Evolutionary conservation across 352 stramenopile genomes (phyloP).

Genomic region (Lagenidium giganteum): DNA sequence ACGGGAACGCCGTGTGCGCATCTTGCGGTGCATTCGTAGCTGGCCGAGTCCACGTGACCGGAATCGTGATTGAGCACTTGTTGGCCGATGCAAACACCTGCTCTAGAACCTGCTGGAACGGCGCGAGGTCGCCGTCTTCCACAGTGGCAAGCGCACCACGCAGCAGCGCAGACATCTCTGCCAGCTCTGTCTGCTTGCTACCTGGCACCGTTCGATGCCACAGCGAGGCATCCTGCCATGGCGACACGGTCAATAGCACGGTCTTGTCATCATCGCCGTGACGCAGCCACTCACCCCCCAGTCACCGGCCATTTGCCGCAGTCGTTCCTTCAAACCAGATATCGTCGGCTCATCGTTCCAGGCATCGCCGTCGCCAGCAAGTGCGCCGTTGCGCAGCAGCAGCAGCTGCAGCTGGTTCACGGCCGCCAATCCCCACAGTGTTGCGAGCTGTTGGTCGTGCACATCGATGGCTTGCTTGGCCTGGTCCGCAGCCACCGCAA

Average conservation of each 20-base stretch:
- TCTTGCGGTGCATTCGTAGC: background rate
- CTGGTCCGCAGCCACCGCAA: slow-evolving; percentile 8
- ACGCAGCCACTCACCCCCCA: slow-evolving; percentile 18
- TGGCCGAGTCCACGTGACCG: slow-evolving; percentile 36
- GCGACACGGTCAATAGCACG: slow-evolving; percentile 8
- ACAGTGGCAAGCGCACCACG: slow-evolving; percentile 28
- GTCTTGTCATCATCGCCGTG: background rate
- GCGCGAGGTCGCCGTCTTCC: slow-evolving; percentile 21
- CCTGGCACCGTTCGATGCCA: background rate
- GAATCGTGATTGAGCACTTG: slow-evolving; percentile 28
- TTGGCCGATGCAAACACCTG: slow-evolving; percentile 37
- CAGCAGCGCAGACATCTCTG: slow-evolving; percentile 37
- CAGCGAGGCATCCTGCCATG: background rate
- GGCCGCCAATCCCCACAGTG: slow-evolving; percentile 26
- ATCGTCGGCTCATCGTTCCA: background rate
- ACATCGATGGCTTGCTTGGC: background rate
- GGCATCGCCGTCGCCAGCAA: background rate
- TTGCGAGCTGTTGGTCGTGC: slow-evolving; percentile 11
- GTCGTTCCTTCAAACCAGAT: slow-evolving; percentile 7
- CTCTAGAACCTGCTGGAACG: slow-evolving; percentile 58
- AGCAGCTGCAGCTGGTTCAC: slow-evolving; percentile 37
- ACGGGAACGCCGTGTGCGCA: too few relatives aligned
- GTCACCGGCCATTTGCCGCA: slow-evolving; percentile 25
- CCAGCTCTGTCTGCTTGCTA: slow-evolving; percentile 16
- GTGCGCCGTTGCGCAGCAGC: slow-evolving; percentile 20